A percentile compares a stretch with the other conserved stretches of the same genome.
phyloP scores from a whole-genome alignment of 2,329 filamentous ascomycete genomes.

The Colletotrichum neosansevieriae region DNA sequence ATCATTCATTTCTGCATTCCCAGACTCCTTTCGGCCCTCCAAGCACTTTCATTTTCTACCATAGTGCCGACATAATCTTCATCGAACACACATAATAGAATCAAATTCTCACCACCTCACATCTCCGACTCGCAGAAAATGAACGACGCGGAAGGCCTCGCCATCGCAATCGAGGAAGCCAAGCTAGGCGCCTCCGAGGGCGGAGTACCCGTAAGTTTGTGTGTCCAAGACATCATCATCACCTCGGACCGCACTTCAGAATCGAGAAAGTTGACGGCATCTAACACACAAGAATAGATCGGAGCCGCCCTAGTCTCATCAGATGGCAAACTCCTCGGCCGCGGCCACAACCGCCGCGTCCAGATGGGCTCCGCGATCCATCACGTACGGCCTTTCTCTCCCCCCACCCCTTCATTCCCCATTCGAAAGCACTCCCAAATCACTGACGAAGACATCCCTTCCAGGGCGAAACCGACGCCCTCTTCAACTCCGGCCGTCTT shows the following conservation, averaged over 20 bases:
- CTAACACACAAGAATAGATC: conserved; percentile 46
- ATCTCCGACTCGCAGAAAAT: conserved; percentile 8
- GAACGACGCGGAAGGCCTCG: conserved; percentile 37
- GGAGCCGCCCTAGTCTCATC: conserved; percentile 72
- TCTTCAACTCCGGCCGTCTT: conserved; percentile 79
- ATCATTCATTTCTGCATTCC: background rate
- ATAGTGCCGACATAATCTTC: too few relatives aligned
- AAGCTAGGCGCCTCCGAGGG: conserved; percentile 33
- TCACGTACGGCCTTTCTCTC: conserved; percentile 64
- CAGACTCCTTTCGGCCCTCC: background rate
- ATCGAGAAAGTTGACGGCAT: background rate
- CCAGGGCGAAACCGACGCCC: conserved; percentile 80
- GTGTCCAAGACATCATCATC: background rate
- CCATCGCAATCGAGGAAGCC: conserved; percentile 39
- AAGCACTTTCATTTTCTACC: background rate
- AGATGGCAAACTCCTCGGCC: conserved; percentile 77
- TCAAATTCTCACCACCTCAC: background rate
- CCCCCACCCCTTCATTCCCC: background rate
- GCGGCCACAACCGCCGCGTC: conserved; percentile 81
- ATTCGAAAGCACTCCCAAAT: background rate
- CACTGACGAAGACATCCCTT: background rate
- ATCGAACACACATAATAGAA: background rate
- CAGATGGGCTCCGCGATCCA: conserved; percentile 79
- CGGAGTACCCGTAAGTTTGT: conserved; percentile 31
- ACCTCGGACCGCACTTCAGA: background rate